Conservation (phyloP, 2,329 filamentous ascomycete genomes). For the Fusarium fracticaudum region DNA sequence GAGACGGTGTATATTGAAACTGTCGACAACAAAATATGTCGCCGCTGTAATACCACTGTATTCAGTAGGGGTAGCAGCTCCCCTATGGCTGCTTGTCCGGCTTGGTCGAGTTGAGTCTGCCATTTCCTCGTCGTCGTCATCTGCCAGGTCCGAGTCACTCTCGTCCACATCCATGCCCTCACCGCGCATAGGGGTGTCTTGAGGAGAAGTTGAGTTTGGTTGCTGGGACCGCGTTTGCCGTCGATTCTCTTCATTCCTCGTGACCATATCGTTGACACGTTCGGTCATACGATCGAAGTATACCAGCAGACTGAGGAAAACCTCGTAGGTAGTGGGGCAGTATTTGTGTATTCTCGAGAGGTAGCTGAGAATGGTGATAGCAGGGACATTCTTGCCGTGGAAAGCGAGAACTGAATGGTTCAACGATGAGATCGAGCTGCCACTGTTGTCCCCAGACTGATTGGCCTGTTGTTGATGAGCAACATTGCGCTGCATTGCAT, state of each 20-base stretch:
- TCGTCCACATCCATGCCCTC: conserved; percentile 50
- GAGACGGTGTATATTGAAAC: conserved; percentile 96
- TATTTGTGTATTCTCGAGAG: conserved; percentile 97
- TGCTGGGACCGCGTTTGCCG: conserved; percentile 37
- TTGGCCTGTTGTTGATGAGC: conserved; percentile 66
- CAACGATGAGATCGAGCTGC: conserved; percentile 67
- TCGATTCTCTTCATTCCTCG: conserved; percentile 69
- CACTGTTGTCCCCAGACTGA: conserved; percentile 54
- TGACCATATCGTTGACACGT: conserved; percentile 83
- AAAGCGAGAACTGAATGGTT: conserved; percentile 85
- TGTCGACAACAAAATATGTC: conserved; percentile 91
- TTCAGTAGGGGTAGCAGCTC: conserved; percentile 38
- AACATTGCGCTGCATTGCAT: conserved; percentile 81
- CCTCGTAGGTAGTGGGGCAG: conserved; percentile 97
- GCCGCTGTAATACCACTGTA: conserved; percentile 47
- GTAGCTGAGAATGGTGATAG: conserved; percentile 96
- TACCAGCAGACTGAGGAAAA: conserved; percentile 92
- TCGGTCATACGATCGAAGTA: conserved; percentile 99
- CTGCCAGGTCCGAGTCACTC: conserved; percentile 62
- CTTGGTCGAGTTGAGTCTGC: conserved; percentile 42
- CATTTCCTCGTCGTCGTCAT: conserved; percentile 54
- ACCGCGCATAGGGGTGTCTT: conserved; percentile 47
- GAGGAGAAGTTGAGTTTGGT: conserved; percentile 17
- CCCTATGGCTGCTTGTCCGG: conserved; percentile 34
- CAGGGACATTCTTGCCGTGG: conserved; percentile 97